Evolutionary conservation across 176 grass and related monocot genomes (phyloP), one percentile per base, ranked within the genome.

Genomic region (Avena eriantha): DNA sequence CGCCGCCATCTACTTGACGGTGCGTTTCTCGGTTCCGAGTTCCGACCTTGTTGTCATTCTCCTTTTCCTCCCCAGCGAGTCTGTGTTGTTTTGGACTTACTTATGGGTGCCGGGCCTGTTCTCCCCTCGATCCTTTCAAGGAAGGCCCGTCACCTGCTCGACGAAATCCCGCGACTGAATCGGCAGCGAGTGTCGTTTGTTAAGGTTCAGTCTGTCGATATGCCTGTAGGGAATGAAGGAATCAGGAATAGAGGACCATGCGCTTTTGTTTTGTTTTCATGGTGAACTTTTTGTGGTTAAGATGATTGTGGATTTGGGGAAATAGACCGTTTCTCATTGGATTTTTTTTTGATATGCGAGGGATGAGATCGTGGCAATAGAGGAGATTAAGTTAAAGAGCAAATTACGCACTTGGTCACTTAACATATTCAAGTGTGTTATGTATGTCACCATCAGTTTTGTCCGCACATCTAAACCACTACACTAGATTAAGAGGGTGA

Each of bases 1-100:
- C 45, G 57, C 47, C 34, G 33, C 35, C 80, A 16, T n/a, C 79
- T 12, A 22, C 29, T 51, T 50, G 64, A 77, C 51, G 73, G 87
- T 88, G 63, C 63, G 53, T 68, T 50, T 36, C 49, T 69, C 49
- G 8, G 0, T 31, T 10, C 79, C 39, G 39, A 41, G 39, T 41
- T 41, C 45, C 29, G 24, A 33, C 41, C 8, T 7, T 8, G 5
- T 4, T 39, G 10, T 17, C 73, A 26, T 34, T 34, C 69, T 18
- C 17, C 80, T 39, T 80, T 24, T 10, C 31, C 59, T 22, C 59
- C 69, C 19, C 21, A 50, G 46, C 22, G 22, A 70, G 17, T 78
- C 31, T n/a, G 24, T 49, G 36, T 17, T 9, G 71, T 15, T 66
- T 76, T 3, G 33, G 7, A 21, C 39, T 41, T 41, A 36, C 22